Evolutionary conservation across 768 basidiomycete genomes (phyloP).

Genomic region (Multifurca ochricompacta): DNA sequence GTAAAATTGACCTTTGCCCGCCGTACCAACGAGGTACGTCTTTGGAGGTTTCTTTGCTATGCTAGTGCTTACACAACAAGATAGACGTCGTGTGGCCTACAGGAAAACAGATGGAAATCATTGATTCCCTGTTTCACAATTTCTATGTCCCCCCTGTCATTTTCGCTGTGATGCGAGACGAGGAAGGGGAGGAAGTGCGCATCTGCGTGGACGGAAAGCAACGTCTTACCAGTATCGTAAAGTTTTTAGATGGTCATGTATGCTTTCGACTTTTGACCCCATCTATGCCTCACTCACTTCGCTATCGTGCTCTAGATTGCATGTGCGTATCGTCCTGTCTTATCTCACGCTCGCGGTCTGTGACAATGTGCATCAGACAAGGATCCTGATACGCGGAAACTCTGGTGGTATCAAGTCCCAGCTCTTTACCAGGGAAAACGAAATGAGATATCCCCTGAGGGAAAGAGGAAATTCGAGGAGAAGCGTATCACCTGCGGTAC

Average conservation of each 20-base stretch:
- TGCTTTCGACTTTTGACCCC: neutral
- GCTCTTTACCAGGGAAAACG: slow-evolving; percentile 37
- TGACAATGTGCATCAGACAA: slow-evolving; percentile 37
- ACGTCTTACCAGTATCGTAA: slow-evolving; percentile 39
- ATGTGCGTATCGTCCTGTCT: slow-evolving; percentile 33
- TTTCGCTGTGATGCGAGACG: slow-evolving; percentile 34
- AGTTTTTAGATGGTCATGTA: slow-evolving; percentile 38
- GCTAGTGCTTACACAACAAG: neutral
- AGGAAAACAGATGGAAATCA: slow-evolving; percentile 49
- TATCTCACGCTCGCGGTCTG: slow-evolving; percentile 20
- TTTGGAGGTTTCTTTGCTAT: neutral
- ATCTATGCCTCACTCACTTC: neutral
- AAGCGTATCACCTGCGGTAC: slow-evolving; percentile 64
- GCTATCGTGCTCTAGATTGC: slow-evolving; percentile 42
- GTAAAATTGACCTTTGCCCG: slow-evolving; percentile 61
- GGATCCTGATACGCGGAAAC: slow-evolving; percentile 49
- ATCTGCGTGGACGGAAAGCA: slow-evolving; percentile 51
- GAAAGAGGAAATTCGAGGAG: slow-evolving; percentile 42
- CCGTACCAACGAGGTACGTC: slow-evolving; percentile 61
- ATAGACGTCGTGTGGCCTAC: slow-evolving; percentile 73
- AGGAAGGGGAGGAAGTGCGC: slow-evolving; percentile 36
- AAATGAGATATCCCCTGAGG: slow-evolving; percentile 44
- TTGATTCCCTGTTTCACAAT: slow-evolving; percentile 48
- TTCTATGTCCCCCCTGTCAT: slow-evolving; percentile 46
- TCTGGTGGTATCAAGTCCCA: slow-evolving; percentile 53